These are phyloP conservation scores for Phialocephala sp. DNA, from an alignment of 2,329 filamentous ascomycete species.

Conservation along the genomic window DNA sequence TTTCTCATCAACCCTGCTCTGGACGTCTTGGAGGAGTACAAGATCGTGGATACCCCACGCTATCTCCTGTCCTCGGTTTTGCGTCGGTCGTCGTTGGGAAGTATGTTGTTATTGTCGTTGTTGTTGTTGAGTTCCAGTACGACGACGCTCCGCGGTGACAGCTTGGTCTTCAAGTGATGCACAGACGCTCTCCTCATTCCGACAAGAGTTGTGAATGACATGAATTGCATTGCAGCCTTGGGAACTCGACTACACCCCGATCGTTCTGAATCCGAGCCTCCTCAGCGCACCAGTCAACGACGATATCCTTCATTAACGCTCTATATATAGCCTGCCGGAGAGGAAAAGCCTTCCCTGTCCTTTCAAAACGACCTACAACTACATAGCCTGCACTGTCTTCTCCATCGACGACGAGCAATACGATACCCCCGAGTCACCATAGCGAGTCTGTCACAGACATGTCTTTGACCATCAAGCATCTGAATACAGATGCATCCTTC, in stretches of 20 bases:
- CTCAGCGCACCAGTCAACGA: not conserved
- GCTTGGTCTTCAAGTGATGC: not conserved
- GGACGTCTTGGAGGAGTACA: not conserved
- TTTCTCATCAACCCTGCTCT: not conserved
- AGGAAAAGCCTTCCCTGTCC: conserved; percentile 5
- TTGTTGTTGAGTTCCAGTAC: not conserved
- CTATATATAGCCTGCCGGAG: conserved; percentile 6
- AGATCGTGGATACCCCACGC: conserved; percentile 4
- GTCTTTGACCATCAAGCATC: conserved; percentile 67
- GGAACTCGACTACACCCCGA: not conserved
- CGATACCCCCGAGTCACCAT: not conserved
- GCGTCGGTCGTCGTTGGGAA: not conserved
- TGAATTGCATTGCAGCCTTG: not conserved
- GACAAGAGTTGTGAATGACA: not conserved
- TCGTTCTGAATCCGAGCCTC: not conserved
- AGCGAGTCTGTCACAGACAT: conserved; percentile 46
- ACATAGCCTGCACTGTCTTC: not conserved
- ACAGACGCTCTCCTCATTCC: not conserved
- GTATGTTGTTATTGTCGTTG: not conserved
- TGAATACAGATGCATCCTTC: conserved; percentile 70
- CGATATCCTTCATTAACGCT: not conserved
- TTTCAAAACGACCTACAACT: not conserved
- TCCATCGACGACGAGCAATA: not conserved
- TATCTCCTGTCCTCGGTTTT: not conserved
- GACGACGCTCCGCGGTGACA: not conserved